These are phyloP conservation scores for Suillus variegatus DNA, from an alignment of 768 basidiomycete species.

Conservation along the genomic window DNA sequence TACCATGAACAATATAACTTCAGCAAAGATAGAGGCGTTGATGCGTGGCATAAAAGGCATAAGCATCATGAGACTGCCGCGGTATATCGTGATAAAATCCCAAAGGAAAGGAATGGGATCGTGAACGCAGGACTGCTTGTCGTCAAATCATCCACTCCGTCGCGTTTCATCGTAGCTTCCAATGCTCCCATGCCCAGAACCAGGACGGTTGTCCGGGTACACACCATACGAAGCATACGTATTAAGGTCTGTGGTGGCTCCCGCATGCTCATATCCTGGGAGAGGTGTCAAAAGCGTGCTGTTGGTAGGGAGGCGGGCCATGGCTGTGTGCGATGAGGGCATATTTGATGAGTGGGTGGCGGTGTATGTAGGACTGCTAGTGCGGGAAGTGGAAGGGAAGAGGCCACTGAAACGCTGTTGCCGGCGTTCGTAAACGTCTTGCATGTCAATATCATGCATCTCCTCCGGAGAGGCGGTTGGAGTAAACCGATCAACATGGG, in stretches of 20 bases:
- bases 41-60: slow-evolving; percentile 4
- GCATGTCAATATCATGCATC: slow-evolving; percentile 19
- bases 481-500: slow-evolving; percentile 26
- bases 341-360: slow-evolving; percentile 27
- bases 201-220: slow-evolving; percentile 40
- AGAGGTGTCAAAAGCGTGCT: slow-evolving; percentile 76
- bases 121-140: background rate
- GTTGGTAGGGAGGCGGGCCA: slow-evolving; percentile 55
- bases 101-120: background rate
- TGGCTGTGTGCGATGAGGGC: slow-evolving; percentile 19
- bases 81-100: slow-evolving; percentile 6
- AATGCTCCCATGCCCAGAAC: slow-evolving; percentile 39
- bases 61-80: background rate
- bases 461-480: slow-evolving; percentile 18
- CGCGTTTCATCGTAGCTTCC: slow-evolving; percentile 25
- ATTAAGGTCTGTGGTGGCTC: slow-evolving; percentile 15
- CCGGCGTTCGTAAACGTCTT: slow-evolving; percentile 25
- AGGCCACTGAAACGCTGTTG: slow-evolving; percentile 29
- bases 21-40: background rate
- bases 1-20: slow-evolving; percentile 12
- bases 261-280: slow-evolving; percentile 51
- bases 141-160: slow-evolving; percentile 11
- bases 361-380: slow-evolving; percentile 15
- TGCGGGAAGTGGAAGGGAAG: slow-evolving; percentile 20
- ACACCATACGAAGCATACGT: slow-evolving; percentile 36